Percentiles rank a stretch among this genome's conserved stretches.
These are phyloP conservation scores for Phytophthora lateralis DNA, from an alignment of 352 stramenopile species.

Conservation along the genomic window DNA sequence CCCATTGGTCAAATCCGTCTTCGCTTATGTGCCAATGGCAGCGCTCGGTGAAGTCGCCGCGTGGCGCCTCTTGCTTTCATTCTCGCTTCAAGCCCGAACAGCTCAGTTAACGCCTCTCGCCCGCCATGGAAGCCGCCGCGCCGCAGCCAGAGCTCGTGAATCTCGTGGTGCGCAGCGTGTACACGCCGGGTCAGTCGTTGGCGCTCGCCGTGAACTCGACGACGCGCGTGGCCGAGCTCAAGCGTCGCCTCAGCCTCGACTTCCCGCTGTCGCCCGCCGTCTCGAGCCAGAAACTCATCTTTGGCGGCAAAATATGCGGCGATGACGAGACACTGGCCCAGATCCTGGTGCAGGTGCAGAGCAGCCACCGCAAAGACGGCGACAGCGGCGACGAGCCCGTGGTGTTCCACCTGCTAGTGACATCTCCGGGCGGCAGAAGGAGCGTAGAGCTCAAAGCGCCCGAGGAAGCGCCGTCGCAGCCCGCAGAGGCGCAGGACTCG, in stretches of 20 bases:
- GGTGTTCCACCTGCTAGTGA: conserved; percentile 82
- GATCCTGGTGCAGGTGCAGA: conserved; percentile 52
- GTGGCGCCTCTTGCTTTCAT: conserved; percentile 27
- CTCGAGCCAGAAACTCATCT: conserved; percentile 82
- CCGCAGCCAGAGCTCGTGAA: conserved; percentile 39
- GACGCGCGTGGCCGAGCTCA: conserved; percentile 60
- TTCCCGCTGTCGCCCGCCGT: conserved; percentile 55
- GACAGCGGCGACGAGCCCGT: conserved; percentile 41
- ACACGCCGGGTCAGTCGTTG: conserved; percentile 58
- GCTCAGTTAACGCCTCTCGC: neutral
- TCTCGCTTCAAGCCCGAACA: conserved; percentile 31
- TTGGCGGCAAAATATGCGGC: conserved; percentile 85
- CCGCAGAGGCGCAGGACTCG: conserved; percentile 31
- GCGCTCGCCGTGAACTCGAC: conserved; percentile 45
- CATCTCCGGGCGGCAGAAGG: conserved; percentile 25
- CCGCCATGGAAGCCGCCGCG: conserved; percentile 28
- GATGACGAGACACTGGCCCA: conserved; percentile 57
- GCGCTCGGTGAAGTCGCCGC: conserved; percentile 12
- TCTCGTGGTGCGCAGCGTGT: conserved; percentile 86
- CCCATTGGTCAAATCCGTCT: conserved; percentile 4
- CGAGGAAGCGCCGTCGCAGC: conserved; percentile 8
- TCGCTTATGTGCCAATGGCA: conserved; percentile 13
- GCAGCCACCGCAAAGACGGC: conserved; percentile 32
- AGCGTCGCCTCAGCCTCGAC: conserved; percentile 52
- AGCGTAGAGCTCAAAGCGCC: conserved; percentile 16